Evolutionary conservation across 352 stramenopile species (phyloP).

Genomic region (Pythium aquatile): DNA sequence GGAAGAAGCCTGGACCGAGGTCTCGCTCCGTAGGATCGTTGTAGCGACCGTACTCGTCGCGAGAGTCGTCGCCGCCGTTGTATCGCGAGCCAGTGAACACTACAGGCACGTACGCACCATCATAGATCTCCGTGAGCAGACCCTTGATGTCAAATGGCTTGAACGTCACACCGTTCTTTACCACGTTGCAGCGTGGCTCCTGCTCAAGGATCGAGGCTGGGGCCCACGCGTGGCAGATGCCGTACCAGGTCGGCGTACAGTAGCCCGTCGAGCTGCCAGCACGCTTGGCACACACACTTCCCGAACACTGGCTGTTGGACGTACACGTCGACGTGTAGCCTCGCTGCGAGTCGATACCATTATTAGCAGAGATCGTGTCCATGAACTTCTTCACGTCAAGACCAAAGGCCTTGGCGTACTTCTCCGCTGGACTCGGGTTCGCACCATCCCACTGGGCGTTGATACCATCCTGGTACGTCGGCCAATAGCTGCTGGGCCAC

Average conservation of each 20-base stretch:
- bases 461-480: constrained; percentile 60
- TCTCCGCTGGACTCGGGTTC: constrained; percentile 14
- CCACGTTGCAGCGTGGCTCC: constrained; percentile 11
- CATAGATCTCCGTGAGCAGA: constrained; percentile 13
- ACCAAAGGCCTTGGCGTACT: constrained; percentile 21
- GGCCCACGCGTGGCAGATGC: constrained; percentile 15
- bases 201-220: constrained; percentile 1
- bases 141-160: constrained; percentile 20
- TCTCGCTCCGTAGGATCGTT: constrained; percentile 35
- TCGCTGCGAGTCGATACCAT: background rate
- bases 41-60: constrained; percentile 49
- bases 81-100: constrained; percentile 43
- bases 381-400: constrained; percentile 15
- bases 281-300: constrained; percentile 7
- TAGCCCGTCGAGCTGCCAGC: constrained; percentile 1
- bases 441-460: constrained; percentile 35
- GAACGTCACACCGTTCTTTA: constrained; percentile 37
- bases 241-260: constrained; percentile 15
- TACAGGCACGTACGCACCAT: constrained; percentile 24
- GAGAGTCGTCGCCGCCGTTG: constrained; percentile 16
- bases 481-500: constrained; percentile 49
- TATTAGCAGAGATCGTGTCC: constrained; percentile 16
- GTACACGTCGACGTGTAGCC: too few species aligned
- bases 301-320: background rate
- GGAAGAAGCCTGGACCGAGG: constrained; percentile 42